Conservation (phyloP, 1,284 basidiomycete genomes). For the Coniophora puteana region DNA sequence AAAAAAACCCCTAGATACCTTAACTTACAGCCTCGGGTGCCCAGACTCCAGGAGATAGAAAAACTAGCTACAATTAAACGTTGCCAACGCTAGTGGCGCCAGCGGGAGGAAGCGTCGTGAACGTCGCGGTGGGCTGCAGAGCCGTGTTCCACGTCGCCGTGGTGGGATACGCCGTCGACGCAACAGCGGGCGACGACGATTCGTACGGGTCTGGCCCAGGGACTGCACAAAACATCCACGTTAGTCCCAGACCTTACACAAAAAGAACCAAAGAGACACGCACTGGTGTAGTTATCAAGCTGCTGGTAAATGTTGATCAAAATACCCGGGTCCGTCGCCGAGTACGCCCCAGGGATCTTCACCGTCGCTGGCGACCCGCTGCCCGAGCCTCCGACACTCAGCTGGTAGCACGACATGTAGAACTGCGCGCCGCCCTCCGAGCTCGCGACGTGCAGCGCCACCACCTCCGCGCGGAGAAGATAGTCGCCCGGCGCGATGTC, state of each 20-base stretch:
- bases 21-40: no score
- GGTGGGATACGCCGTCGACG: conserved; percentile 30
- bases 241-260: conserved; percentile 4
- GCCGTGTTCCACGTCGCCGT: conserved; percentile 37
- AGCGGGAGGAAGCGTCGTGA: not conserved
- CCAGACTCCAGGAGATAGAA: no score
- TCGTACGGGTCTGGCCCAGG: conserved; percentile 42
- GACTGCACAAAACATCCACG: conserved; percentile 32
- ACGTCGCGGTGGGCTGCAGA: conserved; percentile 26
- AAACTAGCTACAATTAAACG: no score
- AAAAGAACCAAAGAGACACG: conserved; percentile 17
- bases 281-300: conserved; percentile 34
- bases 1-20: no score
- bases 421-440: conserved; percentile 45
- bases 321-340: conserved; percentile 37
- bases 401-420: conserved; percentile 50
- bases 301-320: conserved; percentile 36
- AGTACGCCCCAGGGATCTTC: conserved; percentile 44
- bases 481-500: conserved; percentile 47
- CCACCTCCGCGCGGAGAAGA: conserved; percentile 47
- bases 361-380: conserved; percentile 40
- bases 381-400: conserved; percentile 39
- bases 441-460: conserved; percentile 45
- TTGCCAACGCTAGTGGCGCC: not conserved
- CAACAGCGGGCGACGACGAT: conserved; percentile 28